These are phyloP conservation scores for Trichophyton rubrum DNA, from an alignment of 2,329 filamentous ascomycete genomes.

Conservation along the genomic window DNA sequence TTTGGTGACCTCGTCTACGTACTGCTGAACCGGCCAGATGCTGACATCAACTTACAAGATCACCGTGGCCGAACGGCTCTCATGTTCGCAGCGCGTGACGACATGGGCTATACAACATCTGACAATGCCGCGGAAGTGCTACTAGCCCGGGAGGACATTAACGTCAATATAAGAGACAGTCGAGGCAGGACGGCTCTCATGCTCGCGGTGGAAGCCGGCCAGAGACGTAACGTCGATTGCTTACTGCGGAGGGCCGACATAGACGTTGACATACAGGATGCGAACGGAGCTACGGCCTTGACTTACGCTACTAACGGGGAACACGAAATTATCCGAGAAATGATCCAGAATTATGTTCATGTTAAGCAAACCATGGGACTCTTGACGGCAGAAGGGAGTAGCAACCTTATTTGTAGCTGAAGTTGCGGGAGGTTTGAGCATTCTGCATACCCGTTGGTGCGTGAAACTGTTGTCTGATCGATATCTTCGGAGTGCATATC, in stretches of 20 bases:
- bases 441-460: not conserved
- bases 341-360: not conserved
- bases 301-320: not conserved
- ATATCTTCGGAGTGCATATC: not conserved
- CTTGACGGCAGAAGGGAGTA: not conserved
- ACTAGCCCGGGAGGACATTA: not conserved
- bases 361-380: not conserved
- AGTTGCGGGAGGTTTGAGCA: not conserved
- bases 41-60: conserved; percentile 3
- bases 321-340: not conserved
- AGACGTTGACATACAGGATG: not conserved
- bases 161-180: conserved; percentile 1
- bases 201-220: not conserved
- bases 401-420: not conserved
- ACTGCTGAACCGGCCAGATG: conserved; percentile 11
- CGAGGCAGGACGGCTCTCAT: not conserved
- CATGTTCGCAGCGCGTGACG: not conserved
- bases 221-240: not conserved
- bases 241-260: not conserved
- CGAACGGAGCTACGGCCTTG: not conserved
- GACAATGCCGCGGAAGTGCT: not conserved
- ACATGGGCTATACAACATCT: not conserved
- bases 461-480: not conserved
- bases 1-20: conserved; percentile 24
- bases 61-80: not conserved